These are phyloP conservation scores for Metrosideros polymorpha DNA, from an alignment of 441 rosid species.

Conservation along the genomic window DNA sequence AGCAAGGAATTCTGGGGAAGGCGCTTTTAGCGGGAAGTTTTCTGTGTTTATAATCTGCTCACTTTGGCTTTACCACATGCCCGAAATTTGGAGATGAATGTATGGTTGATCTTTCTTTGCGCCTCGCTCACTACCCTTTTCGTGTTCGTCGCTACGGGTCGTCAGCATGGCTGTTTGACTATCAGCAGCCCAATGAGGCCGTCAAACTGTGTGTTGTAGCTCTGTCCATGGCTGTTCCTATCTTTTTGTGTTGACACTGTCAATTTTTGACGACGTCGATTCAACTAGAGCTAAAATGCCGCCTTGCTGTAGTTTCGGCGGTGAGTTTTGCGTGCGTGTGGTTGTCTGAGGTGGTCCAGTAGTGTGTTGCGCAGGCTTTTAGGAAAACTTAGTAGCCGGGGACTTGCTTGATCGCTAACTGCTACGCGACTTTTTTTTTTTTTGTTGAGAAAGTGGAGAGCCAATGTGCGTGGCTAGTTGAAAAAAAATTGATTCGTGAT, in stretches of 20 bases:
- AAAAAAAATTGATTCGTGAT: neutral
- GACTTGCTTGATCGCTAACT: neutral
- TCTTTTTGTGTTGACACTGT: neutral
- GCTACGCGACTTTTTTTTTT: neutral
- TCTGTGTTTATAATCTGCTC: neutral
- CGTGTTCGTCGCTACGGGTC: neutral
- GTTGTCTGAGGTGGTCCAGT: neutral
- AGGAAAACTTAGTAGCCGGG: neutral
- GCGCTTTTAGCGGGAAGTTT: neutral
- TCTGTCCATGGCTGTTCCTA: neutral
- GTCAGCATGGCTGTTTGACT: neutral
- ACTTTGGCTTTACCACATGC: neutral
- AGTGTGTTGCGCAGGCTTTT: neutral
- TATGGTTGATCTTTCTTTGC: neutral
- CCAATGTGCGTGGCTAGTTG: neutral
- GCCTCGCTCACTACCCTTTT: neutral
- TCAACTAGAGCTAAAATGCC: neutral
- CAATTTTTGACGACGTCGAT: neutral
- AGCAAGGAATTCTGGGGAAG: neutral
- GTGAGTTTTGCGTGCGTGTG: neutral
- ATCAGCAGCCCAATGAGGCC: neutral
- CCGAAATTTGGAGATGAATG: neutral
- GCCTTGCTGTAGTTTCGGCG: neutral
- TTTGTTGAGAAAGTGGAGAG: neutral
- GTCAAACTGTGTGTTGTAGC: neutral